Conservation (phyloP, 164 flowering plant species). For the Umbellularia californica region DNA sequence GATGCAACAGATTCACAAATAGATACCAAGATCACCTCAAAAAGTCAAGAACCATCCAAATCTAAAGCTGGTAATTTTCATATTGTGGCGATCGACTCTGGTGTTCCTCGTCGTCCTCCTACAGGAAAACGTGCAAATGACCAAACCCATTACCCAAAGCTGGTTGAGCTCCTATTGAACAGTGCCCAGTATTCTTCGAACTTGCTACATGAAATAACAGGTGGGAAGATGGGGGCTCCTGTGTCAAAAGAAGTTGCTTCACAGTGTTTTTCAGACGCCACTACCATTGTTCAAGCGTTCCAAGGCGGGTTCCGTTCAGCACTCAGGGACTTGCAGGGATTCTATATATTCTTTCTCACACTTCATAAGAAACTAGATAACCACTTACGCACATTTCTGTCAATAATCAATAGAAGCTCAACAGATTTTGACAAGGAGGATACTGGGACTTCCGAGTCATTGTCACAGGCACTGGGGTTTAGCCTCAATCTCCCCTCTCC, state of each 20-base stretch:
- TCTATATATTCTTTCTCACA: constrained; percentile 86
- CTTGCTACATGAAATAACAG: constrained; percentile 69
- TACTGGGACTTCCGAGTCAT: constrained; percentile 47
- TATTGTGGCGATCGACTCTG: constrained; percentile 84
- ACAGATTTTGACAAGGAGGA: constrained; percentile 75
- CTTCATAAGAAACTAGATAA: constrained; percentile 83
- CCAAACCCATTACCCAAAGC: constrained; percentile 79
- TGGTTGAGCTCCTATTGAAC: constrained; percentile 89
- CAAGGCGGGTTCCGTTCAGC: constrained; percentile 85
- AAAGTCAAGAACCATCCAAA: constrained; percentile 28
- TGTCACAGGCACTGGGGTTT: constrained; percentile 28
- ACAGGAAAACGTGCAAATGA: constrained; percentile 95
- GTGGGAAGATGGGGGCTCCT: constrained; percentile 71
- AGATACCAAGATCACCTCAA: constrained; percentile 24
- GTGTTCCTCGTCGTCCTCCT: constrained; percentile 97
- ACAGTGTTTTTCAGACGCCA: constrained; percentile 1
- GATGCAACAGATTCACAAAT: constrained; percentile 47
- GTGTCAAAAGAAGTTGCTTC: constrained; percentile 28
- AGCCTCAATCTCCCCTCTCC: constrained; percentile 33
- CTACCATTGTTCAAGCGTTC: constrained; percentile 44
- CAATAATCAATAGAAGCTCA: constrained; percentile 48
- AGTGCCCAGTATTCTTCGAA: constrained; percentile 62
- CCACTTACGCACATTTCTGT: constrained; percentile 55
- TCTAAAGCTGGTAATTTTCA: constrained; percentile 31
- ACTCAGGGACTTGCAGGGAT: constrained; percentile 83